These are phyloP conservation scores for Thraustotheca clavata DNA, from an alignment of 352 stramenopile species.

Conservation along the genomic window DNA sequence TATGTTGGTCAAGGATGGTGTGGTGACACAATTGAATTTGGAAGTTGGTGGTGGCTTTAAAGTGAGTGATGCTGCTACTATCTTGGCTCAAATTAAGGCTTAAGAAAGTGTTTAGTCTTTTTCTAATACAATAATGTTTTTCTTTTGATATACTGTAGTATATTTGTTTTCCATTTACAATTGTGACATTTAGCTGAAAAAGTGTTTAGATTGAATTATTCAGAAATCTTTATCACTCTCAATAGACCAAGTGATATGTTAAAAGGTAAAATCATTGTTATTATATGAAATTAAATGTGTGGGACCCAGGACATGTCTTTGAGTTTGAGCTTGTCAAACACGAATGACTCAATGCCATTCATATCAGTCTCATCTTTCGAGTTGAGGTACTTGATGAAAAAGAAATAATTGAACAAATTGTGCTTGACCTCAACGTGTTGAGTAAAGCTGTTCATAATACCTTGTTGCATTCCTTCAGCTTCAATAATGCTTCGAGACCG, in stretches of 20 bases:
- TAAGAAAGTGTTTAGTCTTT: neutral
- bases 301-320: conserved; percentile 22
- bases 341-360: conserved; percentile 21
- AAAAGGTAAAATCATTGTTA: no score
- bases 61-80: neutral
- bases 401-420: conserved; percentile 21
- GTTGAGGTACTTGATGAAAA: conserved; percentile 23
- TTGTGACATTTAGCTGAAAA: neutral
- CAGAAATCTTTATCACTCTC: neutral
- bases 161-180: neutral
- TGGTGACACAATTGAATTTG: conserved; percentile 12
- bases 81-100: neutral
- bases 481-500: conserved; percentile 10
- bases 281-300: no score
- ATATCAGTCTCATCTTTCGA: conserved; percentile 20
- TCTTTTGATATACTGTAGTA: neutral
- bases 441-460: conserved; percentile 20
- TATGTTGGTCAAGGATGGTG: conserved; percentile 20
- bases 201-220: neutral
- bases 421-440: conserved; percentile 17
- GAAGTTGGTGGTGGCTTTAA: neutral
- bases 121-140: neutral
- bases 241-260: no score
- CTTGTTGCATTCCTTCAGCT: conserved; percentile 9
- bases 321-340: conserved; percentile 21